Evolutionary conservation across 257 asterid genomes (phyloP), one percentile per base, ranked within the genome.

Genomic region (Gentiana macrophylla): DNA sequence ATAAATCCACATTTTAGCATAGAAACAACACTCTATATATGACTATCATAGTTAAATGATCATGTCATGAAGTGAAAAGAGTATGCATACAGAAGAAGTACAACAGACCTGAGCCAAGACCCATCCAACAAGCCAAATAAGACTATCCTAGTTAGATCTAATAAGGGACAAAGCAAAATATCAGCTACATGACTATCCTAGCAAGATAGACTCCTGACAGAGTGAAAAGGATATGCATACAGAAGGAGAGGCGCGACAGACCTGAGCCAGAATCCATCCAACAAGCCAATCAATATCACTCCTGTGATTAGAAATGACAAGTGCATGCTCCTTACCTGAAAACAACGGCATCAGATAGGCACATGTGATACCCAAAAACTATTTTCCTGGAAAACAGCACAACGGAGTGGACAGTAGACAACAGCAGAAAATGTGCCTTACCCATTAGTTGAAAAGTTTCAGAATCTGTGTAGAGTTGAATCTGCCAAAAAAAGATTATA

Each of bases 221-320:
- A 24, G 24, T 9, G 50, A 12, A 2, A 32, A 32, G 5, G 36
- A 34, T 7, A 49, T 15, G 64, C 59, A 66, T 41, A 54, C 32
- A 60, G 59, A 50, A 53, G 71, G 24, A 24, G 24, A 24, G 24
- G 24, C 24, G 24, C 24, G 24, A 24, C 24, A 57, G 60, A 91
- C 98, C 98, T 91, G 98, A 68, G 97, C 94, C 59, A 87, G 59
- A 64, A 91, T 78, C 97, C 97, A 91, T 73, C 97, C 98, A 59
- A 91, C 98, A 67, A 91, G 95, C 98, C 98, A 91, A 72, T 91
- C 98, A 55, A 91, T 87, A 72, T 91, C 98, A 73, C 98, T 87
- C 74, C 70, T 78, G 79, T 91, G 98, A 69, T 87, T 91, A 56
- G 65, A 67, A 24, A 87, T 71, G 65, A 87, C 78, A 62, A 91